Conservation (phyloP, 2,329 filamentous ascomycete genomes). For the Aspergillus pseudoterreus region DNA sequence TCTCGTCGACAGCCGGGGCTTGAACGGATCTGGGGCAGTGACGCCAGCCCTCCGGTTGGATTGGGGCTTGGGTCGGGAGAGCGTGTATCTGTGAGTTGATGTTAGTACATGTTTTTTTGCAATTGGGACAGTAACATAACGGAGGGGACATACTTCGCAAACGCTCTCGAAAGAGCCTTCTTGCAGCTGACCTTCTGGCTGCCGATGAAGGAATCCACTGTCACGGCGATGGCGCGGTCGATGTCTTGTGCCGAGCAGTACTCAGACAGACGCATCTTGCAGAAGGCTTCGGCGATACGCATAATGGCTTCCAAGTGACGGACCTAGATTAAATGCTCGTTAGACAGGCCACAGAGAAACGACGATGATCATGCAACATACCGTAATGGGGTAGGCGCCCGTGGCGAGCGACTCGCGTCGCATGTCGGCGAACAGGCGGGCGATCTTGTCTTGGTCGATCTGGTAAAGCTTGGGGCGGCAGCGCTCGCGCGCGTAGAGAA, state of each 20-base stretch:
- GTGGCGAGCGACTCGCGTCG: constrained; percentile 86
- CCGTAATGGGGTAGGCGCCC: constrained; percentile 95
- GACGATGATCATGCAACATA: constrained; percentile 48
- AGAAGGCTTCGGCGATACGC: constrained; percentile 89
- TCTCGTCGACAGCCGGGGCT: constrained; percentile 11
- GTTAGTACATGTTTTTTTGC: constrained; percentile 8
- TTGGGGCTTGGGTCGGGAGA: constrained; percentile 37
- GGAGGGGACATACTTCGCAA: constrained; percentile 78
- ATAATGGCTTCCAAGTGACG: constrained; percentile 98
- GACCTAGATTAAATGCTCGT: constrained; percentile 54
- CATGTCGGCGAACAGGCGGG: constrained; percentile 94
- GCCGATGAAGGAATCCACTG: constrained; percentile 91
- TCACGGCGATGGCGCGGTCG: constrained; percentile 94
- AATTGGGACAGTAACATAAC: background rate
- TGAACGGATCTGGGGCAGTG: constrained; percentile 26
- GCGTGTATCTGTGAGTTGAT: constrained; percentile 30
- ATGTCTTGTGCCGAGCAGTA: constrained; percentile 90
- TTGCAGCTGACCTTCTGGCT: constrained; percentile 98
- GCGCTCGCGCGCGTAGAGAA: constrained; percentile 86
- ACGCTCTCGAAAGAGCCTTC: constrained; percentile 88
- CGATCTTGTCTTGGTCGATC: constrained; percentile 96
- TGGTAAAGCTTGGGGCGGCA: constrained; percentile 91
- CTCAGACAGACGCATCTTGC: constrained; percentile 95
- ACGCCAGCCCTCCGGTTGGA: constrained; percentile 38
- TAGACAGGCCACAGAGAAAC: background rate